Percentiles rank a stretch among this genome's conserved stretches.
Evolutionary conservation across 805 yeast species (phyloP).

Genomic region (Saturnispora galanensis): DNA sequence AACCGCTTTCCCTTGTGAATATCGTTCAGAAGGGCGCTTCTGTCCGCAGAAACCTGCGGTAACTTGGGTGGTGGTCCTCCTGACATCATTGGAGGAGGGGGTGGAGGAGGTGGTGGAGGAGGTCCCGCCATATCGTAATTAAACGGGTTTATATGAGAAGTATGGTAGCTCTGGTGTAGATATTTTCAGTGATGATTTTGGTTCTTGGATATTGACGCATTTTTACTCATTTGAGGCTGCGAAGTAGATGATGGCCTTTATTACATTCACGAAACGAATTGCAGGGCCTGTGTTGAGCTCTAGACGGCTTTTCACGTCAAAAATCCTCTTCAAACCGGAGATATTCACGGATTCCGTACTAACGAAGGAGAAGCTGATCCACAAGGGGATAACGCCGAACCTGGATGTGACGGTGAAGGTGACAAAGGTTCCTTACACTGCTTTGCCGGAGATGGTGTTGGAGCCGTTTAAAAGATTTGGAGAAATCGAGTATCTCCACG

Average conservation of each 20-base stretch:
- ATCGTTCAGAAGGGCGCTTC: constrained; percentile 64
- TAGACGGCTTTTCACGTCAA: neutral
- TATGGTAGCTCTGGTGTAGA: neutral
- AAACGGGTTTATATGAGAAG: neutral
- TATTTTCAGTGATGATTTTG: no score
- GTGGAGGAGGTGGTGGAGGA: constrained; percentile 49
- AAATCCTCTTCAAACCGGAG: neutral
- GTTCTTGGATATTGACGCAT: no score
- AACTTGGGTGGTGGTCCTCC: constrained; percentile 24
- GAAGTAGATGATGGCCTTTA: no score
- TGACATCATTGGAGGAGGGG: constrained; percentile 38
- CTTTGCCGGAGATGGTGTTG: constrained; percentile 16
- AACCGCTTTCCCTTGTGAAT: constrained; percentile 61
- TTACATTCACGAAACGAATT: no score
- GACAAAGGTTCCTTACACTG: constrained; percentile 14
- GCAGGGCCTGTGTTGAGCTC: neutral
- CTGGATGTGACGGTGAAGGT: constrained; percentile 7
- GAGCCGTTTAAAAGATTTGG: constrained; percentile 22
- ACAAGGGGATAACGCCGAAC: constrained; percentile 1
- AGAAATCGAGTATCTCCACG: constrained; percentile 14
- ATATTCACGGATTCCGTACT: constrained; percentile 5
- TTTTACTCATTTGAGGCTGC: no score
- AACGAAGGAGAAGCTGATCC: neutral
- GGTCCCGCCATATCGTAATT: constrained; percentile 27
- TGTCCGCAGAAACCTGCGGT: constrained; percentile 25